phyloP scores from a whole-genome alignment of 2,329 filamentous ascomycete species.

The Colletotrichum spaethianum region DNA sequence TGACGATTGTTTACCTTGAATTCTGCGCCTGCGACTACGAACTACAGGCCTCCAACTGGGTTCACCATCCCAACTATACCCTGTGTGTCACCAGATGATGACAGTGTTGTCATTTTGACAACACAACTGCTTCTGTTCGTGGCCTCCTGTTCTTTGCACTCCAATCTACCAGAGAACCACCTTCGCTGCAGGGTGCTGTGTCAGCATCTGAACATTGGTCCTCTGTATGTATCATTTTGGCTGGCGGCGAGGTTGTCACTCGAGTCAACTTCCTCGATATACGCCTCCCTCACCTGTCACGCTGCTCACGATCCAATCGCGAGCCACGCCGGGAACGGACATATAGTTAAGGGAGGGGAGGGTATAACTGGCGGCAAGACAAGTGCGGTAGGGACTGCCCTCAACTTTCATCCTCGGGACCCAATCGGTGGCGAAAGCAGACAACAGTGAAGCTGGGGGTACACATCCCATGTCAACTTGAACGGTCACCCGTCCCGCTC shows the following conservation, averaged over 20 bases:
- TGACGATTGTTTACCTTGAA: background rate
- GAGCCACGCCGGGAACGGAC: constrained; percentile 26
- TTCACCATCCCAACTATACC: background rate
- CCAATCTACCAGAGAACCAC: background rate
- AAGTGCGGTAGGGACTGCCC: constrained; percentile 16
- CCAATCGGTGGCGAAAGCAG: constrained; percentile 12
- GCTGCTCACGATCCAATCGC: constrained; percentile 29
- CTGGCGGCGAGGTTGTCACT: background rate
- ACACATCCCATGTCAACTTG: constrained; percentile 5
- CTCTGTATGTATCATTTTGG: background rate
- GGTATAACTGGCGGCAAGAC: background rate
- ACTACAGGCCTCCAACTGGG: background rate
- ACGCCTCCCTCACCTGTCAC: constrained; percentile 28
- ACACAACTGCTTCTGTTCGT: background rate
- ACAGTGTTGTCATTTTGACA: constrained; percentile 8
- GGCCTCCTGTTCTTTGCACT: background rate
- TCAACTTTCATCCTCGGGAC: constrained; percentile 9
- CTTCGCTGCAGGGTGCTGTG: constrained; percentile 7
- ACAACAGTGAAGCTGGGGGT: background rate
- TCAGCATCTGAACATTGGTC: background rate
- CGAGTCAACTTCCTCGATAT: constrained; percentile 18
- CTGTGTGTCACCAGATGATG: constrained; percentile 12
- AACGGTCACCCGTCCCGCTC: background rate
- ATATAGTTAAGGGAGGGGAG: background rate
- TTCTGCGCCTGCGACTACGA: background rate